phyloP scores from a whole-genome alignment of 2,329 filamentous ascomycete species.

The Stromatinia cepivora region DNA sequence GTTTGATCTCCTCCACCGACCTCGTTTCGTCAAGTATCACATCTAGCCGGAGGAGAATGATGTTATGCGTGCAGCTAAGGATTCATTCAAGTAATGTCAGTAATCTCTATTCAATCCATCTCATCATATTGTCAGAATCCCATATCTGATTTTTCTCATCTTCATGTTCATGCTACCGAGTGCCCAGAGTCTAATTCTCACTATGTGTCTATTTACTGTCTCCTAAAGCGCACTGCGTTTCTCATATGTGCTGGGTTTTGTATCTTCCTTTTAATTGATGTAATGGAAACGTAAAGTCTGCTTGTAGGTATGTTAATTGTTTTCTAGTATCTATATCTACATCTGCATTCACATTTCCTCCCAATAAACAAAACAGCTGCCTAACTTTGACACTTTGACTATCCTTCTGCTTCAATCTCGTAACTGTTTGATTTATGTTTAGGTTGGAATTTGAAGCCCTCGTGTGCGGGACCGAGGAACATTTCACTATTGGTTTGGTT shows the following conservation, averaged over 20 bases:
- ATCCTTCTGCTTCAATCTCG: conserved; percentile 76
- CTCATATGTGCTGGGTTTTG: background rate
- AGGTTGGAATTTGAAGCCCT: conserved; percentile 89
- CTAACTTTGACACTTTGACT: background rate
- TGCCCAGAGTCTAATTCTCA: background rate
- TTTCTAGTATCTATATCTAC: background rate
- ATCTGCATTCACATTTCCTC: no score
- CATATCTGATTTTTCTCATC: no score
- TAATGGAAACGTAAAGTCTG: background rate
- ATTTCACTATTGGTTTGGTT: conserved; percentile 69
- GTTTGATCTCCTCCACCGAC: no score
- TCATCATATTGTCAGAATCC: background rate
- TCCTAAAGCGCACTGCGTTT: background rate
- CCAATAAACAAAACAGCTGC: background rate
- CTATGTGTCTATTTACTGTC: background rate
- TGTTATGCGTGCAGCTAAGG: background rate
- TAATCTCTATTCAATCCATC: background rate
- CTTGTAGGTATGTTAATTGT: background rate
- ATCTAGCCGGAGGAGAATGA: background rate
- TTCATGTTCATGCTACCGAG: background rate
- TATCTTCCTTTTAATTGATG: background rate
- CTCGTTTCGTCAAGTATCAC: no score
- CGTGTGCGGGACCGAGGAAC: conserved; percentile 89
- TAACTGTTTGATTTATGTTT: conserved; percentile 97
- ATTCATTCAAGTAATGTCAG: background rate